Evolutionary conservation across 2,329 filamentous ascomycete genomes (phyloP), one percentile per base, ranked within the genome.

Genomic region (Didymella arachidicola): DNA sequence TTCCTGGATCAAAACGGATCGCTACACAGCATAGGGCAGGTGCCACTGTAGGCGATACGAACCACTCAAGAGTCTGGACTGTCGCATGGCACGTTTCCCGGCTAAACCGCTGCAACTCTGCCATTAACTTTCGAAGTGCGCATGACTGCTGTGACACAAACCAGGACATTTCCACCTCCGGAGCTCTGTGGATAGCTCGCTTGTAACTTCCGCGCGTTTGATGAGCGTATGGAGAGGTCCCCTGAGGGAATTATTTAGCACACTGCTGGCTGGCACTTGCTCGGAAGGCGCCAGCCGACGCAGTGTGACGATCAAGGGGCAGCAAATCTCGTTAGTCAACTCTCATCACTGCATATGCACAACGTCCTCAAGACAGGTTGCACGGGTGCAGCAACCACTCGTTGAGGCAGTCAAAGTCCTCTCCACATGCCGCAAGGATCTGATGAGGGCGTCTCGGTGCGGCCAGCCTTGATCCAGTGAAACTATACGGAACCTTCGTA

Each of bases 381-480:
- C 30, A n/a, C 12, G 16, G 16, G 19, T 43, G 38, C 36, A 29
- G 12, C 14, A 16, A 16, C 10, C 52, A 19, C 36, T 18, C 8
- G 18, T 47, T 47, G 43, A 19, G 52, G 52, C 27, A 48, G 39
- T 25, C 7, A 10, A 4, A 43, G 32, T 12, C n/a, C 5, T 43
- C 16, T 16, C 22, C 19, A 18, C 50, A 30, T 14, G 42, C 18
- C 26, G 41, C 32, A n/a, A 25, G 19, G 29, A 22, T 38, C 34
- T 18, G 25, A 46, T 22, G 32, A 46, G 7, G 10, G n/a, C 22
- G 19, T n/a, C 10, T 47, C 30, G 41, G 44, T 14, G 3, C 22
- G 53, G 53, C 45, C 44, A 45, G 2, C n/a, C 30, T 39, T 18
- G 22, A 50, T 32, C 46, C 46, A 41, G 32, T 19, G 8, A 39